A percentile compares a stretch with the other conserved stretches of the same genome.
Evolutionary conservation across 169 alveolate species (phyloP).

Genomic region (Amoebophrya sp.): DNA sequence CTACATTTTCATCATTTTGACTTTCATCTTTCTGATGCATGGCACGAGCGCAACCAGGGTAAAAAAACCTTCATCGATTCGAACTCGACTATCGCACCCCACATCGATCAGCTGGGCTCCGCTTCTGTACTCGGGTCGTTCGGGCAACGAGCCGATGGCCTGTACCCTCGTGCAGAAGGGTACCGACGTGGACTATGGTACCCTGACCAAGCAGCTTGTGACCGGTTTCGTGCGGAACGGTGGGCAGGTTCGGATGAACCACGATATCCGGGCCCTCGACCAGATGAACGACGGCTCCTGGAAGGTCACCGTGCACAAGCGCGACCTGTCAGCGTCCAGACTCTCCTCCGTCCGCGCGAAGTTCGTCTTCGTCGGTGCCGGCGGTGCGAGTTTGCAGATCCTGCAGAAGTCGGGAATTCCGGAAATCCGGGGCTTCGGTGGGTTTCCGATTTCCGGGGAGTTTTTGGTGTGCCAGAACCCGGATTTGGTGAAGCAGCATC

Average conservation of each 20-base stretch:
- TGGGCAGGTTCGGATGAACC: not conserved
- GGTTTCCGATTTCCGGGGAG: conserved; percentile 29
- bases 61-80: too few species aligned
- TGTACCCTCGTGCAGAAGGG: conserved; percentile 23
- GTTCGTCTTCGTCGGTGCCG: conserved; percentile 14
- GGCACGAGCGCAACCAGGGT: too few species aligned
- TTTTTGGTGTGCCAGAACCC: conserved; percentile 18
- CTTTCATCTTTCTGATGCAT: too few species aligned
- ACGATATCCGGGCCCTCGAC: not conserved
- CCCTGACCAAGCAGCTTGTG: conserved; percentile 15
- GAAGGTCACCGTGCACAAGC: not conserved
- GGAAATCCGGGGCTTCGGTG: conserved; percentile 25
- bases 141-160: conserved; percentile 11
- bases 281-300: not conserved
- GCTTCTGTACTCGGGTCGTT: not conserved
- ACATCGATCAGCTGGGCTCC: not conserved
- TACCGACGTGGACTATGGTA: conserved; percentile 31
- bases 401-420: conserved; percentile 26
- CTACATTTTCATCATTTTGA: too few species aligned
- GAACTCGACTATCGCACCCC: too few species aligned
- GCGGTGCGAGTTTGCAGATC: conserved; percentile 17
- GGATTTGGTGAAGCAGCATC: conserved; percentile 18
- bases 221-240: not conserved
- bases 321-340: not conserved
- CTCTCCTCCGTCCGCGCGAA: not conserved